These are phyloP conservation scores for Boletus albobrunnescens DNA, from an alignment of 1,284 basidiomycete genomes.

Conservation along the genomic window DNA sequence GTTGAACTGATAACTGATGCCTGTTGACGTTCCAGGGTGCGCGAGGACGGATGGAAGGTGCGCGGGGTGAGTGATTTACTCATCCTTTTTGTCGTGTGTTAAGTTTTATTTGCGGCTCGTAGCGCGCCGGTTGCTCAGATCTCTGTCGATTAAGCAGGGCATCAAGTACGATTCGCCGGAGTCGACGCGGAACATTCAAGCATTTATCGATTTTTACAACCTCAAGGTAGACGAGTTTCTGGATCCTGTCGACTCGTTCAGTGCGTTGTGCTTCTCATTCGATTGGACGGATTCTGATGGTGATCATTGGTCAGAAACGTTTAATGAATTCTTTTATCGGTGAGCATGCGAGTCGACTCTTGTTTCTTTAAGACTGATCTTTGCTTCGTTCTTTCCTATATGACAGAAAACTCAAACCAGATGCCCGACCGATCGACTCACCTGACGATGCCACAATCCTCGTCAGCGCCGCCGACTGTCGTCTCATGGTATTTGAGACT, in stretches of 20 bases:
- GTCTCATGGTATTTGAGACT: conserved; percentile 89
- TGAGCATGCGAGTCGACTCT: conserved; percentile 15
- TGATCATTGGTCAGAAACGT: conserved; percentile 56
- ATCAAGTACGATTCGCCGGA: conserved; percentile 86
- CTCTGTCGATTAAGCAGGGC: conserved; percentile 92
- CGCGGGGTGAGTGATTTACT: conserved; percentile 54
- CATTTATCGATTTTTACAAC: conserved; percentile 89
- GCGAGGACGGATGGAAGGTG: conserved; percentile 86
- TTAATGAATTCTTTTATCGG: conserved; percentile 89
- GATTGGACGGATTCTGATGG: neutral
- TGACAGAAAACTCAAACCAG: conserved; percentile 78
- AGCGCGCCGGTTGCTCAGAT: conserved; percentile 68
- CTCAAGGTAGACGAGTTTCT: conserved; percentile 80
- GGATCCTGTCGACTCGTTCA: conserved; percentile 81
- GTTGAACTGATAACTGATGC: conserved; percentile 2
- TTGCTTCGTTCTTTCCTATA: neutral
- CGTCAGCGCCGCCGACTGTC: conserved; percentile 89
- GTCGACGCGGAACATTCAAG: conserved; percentile 79
- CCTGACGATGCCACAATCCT: conserved; percentile 73
- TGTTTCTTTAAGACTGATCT: conserved; percentile 33
- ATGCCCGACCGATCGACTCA: conserved; percentile 73
- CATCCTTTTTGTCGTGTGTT: neutral
- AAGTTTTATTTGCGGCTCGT: conserved; percentile 45
- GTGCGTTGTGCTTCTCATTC: conserved; percentile 39
- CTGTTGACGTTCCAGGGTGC: conserved; percentile 53